Conservation (phyloP, 805 yeast species). For the Barnettozyma vustinii region DNA sequence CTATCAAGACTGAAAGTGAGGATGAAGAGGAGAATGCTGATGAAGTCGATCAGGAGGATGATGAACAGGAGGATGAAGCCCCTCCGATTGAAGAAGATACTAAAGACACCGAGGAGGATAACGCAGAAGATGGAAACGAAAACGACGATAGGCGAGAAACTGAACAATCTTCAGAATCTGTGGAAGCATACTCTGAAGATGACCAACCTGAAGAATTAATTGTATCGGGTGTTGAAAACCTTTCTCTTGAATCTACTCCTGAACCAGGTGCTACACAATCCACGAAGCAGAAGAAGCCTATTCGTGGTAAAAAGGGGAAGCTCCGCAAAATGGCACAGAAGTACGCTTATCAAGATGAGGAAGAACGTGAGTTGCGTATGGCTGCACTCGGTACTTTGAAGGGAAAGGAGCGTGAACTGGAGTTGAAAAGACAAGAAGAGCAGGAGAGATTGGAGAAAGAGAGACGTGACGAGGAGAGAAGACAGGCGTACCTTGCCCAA, state of each 20-base stretch:
- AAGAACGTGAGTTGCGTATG: conserved; percentile 71
- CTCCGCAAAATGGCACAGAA: conserved; percentile 76
- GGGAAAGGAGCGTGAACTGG: conserved; percentile 21
- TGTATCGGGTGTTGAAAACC: neutral
- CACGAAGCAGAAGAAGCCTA: conserved; percentile 30
- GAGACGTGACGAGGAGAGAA: conserved; percentile 33
- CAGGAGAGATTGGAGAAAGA: conserved; percentile 31
- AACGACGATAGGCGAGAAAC: conserved; percentile 5
- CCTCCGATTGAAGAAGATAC: conserved; percentile 9
- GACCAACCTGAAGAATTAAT: neutral
- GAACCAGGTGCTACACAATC: neutral
- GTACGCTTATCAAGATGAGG: conserved; percentile 90
- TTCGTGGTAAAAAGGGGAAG: conserved; percentile 83
- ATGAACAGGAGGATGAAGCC: conserved; percentile 7
- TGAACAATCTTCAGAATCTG: neutral
- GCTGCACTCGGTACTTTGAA: conserved; percentile 81
- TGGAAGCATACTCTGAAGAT: neutral
- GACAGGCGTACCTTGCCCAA: conserved; percentile 22
- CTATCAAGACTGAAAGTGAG: conserved; percentile 52
- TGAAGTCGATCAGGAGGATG: conserved; percentile 6
- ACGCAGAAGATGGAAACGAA: conserved; percentile 8
- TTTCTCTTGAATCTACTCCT: neutral
- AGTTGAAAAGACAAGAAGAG: conserved; percentile 31
- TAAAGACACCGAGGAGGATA: neutral
- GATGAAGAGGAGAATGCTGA: conserved; percentile 27